A percentile compares a stretch with the other conserved stretches of the same genome.
Evolutionary conservation across 768 basidiomycete species (phyloP).

Genomic region (Stropharia rugosoannulata): DNA sequence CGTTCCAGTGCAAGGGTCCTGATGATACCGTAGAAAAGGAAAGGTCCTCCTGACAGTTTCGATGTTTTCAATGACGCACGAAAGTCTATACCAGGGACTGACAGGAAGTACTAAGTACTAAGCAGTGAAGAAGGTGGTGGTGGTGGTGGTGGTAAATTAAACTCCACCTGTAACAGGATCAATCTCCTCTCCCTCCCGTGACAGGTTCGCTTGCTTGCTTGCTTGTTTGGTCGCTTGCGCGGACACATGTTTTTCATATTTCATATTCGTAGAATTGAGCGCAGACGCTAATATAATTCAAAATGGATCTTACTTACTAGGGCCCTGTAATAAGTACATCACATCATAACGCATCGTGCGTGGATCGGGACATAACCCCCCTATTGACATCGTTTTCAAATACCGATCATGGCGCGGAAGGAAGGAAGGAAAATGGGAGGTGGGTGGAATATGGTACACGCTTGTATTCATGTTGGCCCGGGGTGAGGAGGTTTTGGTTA

Average conservation of each 20-base stretch:
- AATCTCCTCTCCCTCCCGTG: slow-evolving; percentile 7
- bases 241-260: slow-evolving; percentile 15
- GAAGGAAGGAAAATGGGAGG: too few relatives aligned
- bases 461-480: too few relatives aligned
- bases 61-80: slow-evolving; percentile 5
- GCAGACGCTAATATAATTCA: slow-evolving; percentile 4
- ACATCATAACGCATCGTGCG: too few relatives aligned
- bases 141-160: background rate
- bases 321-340: background rate
- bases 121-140: too few relatives aligned
- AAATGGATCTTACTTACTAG: slow-evolving; percentile 10
- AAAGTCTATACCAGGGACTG: background rate
- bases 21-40: slow-evolving; percentile 14
- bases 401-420: too few relatives aligned
- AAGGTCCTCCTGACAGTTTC: slow-evolving; percentile 16
- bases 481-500: too few relatives aligned
- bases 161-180: slow-evolving; percentile 6
- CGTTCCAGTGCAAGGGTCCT: slow-evolving; percentile 13
- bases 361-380: background rate
- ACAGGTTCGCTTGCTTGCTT: slow-evolving; percentile 2
- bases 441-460: too few relatives aligned
- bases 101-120: background rate
- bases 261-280: slow-evolving; percentile 2
- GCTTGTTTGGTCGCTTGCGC: slow-evolving; percentile 13
- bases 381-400: slow-evolving; percentile 14